phyloP scores from a whole-genome alignment of 2,329 filamentous ascomycete genomes.

The Septoria petroselini region DNA sequence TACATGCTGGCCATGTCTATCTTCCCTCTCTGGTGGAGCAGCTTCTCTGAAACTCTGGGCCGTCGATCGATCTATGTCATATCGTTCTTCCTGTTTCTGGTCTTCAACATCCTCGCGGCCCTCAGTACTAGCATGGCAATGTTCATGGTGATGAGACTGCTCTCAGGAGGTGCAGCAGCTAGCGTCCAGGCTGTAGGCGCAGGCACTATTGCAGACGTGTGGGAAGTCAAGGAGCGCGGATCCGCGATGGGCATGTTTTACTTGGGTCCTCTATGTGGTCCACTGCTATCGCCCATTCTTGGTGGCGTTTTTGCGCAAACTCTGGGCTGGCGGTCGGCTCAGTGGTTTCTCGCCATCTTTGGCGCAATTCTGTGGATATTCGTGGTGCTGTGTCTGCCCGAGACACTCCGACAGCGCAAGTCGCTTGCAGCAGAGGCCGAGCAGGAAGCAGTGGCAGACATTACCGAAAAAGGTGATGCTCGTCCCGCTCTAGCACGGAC shows the following conservation, averaged over 20 bases:
- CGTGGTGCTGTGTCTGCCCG: constrained; percentile 61
- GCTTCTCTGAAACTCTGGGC: constrained; percentile 69
- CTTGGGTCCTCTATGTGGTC: constrained; percentile 71
- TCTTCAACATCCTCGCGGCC: constrained; percentile 69
- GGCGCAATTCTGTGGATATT: constrained; percentile 58
- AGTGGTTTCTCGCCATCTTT: constrained; percentile 74
- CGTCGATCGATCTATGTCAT: constrained; percentile 74
- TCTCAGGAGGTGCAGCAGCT: constrained; percentile 72
- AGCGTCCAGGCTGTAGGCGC: constrained; percentile 80
- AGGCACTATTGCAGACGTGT: constrained; percentile 78
- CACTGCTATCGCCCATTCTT: constrained; percentile 71
- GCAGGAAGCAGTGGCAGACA: constrained; percentile 27
- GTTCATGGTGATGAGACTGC: constrained; percentile 72
- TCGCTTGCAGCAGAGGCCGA: constrained; percentile 35
- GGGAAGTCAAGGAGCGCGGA: constrained; percentile 69
- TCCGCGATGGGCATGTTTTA: constrained; percentile 82
- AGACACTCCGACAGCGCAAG: constrained; percentile 52
- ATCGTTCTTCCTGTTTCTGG: constrained; percentile 68
- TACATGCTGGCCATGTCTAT: constrained; percentile 80
- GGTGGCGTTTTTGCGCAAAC: constrained; percentile 68
- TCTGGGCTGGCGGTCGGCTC: constrained; percentile 71
- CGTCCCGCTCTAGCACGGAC: constrained; percentile 45
- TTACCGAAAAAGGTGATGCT: constrained; percentile 27
- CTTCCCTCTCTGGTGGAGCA: constrained; percentile 83
- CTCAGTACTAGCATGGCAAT: constrained; percentile 67